A percentile compares a stretch with the other conserved stretches of the same genome.
Conservation (phyloP, 306 rosid species). For the Inga leiocalycina region DNA sequence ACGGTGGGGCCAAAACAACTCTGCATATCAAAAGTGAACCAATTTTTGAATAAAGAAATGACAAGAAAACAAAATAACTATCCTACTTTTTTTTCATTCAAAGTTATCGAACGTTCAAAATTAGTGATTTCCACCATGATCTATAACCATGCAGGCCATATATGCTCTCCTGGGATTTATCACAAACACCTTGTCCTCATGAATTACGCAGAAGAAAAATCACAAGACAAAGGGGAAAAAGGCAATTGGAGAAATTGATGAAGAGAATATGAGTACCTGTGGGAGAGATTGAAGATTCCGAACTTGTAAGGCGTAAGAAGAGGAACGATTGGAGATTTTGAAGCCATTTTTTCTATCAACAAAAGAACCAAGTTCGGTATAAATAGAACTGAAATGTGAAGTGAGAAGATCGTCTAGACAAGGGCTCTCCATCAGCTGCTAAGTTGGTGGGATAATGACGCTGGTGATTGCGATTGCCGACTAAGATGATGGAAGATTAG, state of each 20-base stretch:
- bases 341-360: not conserved
- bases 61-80: not conserved
- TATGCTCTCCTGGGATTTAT: not conserved
- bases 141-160: not conserved
- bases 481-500: too few species aligned
- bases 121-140: not conserved
- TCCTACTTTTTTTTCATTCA: not conserved
- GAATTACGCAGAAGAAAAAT: too few species aligned
- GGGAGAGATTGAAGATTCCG: not conserved
- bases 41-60: not conserved
- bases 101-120: not conserved
- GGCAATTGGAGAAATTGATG: too few species aligned
- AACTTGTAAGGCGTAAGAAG: not conserved
- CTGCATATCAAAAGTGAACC: slow-evolving; percentile 19
- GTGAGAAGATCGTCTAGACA: not conserved
- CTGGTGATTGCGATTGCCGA: too few species aligned
- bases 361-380: not conserved
- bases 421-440: not conserved
- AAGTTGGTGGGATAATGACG: too few species aligned
- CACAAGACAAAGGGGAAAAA: too few species aligned
- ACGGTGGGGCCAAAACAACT: slow-evolving; percentile 54
- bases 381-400: not conserved
- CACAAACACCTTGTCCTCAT: too few species aligned
- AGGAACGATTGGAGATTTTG: not conserved
- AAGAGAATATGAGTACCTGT: not conserved